Conservation (phyloP, 2,329 filamentous ascomycete genomes). For the Cladosporium sp. region DNA sequence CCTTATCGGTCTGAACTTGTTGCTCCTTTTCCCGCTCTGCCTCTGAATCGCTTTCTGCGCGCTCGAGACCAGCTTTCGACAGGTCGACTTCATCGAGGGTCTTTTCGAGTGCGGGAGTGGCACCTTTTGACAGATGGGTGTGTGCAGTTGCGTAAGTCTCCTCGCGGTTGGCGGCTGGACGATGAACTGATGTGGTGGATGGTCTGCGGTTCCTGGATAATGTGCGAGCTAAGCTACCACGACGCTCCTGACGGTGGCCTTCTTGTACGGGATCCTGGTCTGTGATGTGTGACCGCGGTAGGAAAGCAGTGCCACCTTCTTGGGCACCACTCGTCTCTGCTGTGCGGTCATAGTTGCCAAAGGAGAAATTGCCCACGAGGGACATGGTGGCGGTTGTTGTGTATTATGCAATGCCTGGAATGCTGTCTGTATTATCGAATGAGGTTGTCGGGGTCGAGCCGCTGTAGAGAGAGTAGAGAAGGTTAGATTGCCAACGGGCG, state of each 20-base stretch:
- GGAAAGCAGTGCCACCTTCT: conserved; percentile 36
- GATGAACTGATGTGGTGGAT: conserved; percentile 1
- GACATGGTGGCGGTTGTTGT: conserved; percentile 40
- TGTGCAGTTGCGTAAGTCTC: conserved; percentile 12
- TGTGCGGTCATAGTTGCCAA: conserved; percentile 45
- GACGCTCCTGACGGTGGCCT: conserved; percentile 24
- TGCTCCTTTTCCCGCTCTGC: conserved; percentile 29
- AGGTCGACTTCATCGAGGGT: conserved; percentile 14
- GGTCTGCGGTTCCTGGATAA: conserved; percentile 16
- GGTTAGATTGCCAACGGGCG: background rate
- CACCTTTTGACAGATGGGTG: conserved; percentile 15
- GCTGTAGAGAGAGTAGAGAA: background rate
- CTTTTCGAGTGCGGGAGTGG: conserved; percentile 23
- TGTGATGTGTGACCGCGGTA: conserved; percentile 27
- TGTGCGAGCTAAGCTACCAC: conserved; percentile 24
- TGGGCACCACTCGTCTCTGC: conserved; percentile 42
- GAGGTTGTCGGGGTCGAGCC: background rate
- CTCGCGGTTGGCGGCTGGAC: conserved; percentile 5
- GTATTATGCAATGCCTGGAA: conserved; percentile 9
- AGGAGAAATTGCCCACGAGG: conserved; percentile 47
- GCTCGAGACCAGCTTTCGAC: conserved; percentile 33
- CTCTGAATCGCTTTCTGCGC: conserved; percentile 26
- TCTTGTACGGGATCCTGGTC: conserved; percentile 25
- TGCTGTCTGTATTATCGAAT: conserved; percentile 1
- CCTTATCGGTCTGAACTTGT: conserved; percentile 34